Conservation (phyloP, 2,329 filamentous ascomycete species). For the Cordyceps fumosorosea region DNA sequence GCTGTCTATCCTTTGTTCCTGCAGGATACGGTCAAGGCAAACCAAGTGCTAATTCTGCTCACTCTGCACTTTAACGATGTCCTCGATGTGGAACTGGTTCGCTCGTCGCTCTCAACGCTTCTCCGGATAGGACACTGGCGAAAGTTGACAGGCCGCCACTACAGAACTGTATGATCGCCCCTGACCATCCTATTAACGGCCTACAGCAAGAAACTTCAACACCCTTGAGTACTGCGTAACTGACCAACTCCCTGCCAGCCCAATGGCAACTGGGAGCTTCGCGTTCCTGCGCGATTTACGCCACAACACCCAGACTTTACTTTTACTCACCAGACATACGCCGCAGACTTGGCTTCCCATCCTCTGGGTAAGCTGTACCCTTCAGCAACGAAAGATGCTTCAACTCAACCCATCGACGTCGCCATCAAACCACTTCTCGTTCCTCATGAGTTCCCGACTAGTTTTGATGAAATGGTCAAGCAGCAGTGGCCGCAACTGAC, state of each 20-base stretch:
- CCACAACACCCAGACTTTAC: background rate
- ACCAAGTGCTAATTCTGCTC: background rate
- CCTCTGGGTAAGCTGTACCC: background rate
- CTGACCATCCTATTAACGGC: no score
- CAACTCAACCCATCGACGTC: background rate
- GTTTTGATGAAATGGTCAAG: background rate
- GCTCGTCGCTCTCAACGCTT: background rate
- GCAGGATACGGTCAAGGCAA: background rate
- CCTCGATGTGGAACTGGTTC: background rate
- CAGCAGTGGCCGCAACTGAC: slow-evolving; percentile 36
- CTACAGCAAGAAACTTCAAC: background rate
- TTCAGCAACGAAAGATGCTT: background rate
- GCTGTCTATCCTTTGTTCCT: background rate
- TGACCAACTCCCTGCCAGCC: background rate
- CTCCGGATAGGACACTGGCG: background rate
- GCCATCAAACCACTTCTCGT: background rate
- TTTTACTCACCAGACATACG: background rate
- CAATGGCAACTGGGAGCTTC: background rate
- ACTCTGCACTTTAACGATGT: slow-evolving; percentile 5
- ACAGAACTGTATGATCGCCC: background rate
- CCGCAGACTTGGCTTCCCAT: background rate
- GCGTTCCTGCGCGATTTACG: background rate
- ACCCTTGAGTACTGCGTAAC: background rate
- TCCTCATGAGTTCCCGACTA: background rate
- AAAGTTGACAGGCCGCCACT: background rate